Evolutionary conservation across 2,329 filamentous ascomycete genomes (phyloP).

Genomic region (Fusarium albosuccineum): DNA sequence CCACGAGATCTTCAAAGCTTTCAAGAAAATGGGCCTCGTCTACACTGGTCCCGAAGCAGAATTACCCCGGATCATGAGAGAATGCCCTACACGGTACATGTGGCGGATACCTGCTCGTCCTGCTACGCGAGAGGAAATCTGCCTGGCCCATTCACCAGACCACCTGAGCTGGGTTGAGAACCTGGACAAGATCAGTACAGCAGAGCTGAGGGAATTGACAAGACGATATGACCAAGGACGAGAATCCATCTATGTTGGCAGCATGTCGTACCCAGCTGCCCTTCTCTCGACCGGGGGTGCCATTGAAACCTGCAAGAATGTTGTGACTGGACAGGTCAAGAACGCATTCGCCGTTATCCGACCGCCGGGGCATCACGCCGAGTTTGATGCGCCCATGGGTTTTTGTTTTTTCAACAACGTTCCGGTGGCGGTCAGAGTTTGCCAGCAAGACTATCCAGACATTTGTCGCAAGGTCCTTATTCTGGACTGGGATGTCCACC

Average conservation of each 20-base stretch:
- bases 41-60: slow-evolving; percentile 70
- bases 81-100: slow-evolving; percentile 72
- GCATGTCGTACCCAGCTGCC: slow-evolving; percentile 83
- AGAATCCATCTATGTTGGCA: slow-evolving; percentile 86
- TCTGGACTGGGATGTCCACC: slow-evolving; percentile 88
- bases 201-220: slow-evolving; percentile 77
- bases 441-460: slow-evolving; percentile 84
- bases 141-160: slow-evolving; percentile 79
- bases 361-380: slow-evolving; percentile 95
- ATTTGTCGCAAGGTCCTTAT: slow-evolving; percentile 90
- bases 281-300: slow-evolving; percentile 90
- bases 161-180: slow-evolving; percentile 84
- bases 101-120: slow-evolving; percentile 83
- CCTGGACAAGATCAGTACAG: slow-evolving; percentile 66
- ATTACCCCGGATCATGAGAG: slow-evolving; percentile 63
- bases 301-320: slow-evolving; percentile 95
- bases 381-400: slow-evolving; percentile 86
- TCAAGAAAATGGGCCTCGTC: slow-evolving; percentile 85
- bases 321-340: slow-evolving; percentile 85
- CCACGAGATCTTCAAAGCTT: slow-evolving; percentile 90
- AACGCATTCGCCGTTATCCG: slow-evolving; percentile 97
- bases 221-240: slow-evolving; percentile 71
- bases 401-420: slow-evolving; percentile 99
- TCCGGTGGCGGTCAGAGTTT: slow-evolving; percentile 89
- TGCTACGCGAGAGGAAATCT: slow-evolving; percentile 84